Evolutionary conservation across 371 early-diverging fungal genomes (phyloP), one percentile per base, ranked within the genome.

Genomic region (Rhizopus delemar): DNA sequence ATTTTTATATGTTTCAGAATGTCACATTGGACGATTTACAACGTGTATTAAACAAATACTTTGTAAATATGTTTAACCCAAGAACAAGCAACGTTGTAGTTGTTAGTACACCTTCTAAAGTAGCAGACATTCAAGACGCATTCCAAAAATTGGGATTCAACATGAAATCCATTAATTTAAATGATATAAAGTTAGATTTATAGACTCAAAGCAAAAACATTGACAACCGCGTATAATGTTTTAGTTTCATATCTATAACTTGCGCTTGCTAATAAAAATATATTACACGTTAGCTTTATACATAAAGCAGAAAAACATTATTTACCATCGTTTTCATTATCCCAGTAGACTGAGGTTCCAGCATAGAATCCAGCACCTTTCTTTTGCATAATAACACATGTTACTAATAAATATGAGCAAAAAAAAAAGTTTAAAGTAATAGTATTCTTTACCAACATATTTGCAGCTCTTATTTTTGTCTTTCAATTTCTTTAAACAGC

Each of bases 331-430:
- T 75, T 82, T 39, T 83, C 71, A 56, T 80, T 83, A 58, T 91
- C 90, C 91, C 91, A 91, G 66, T 81, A 89, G 56, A 87, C 89
- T 8, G 86, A 82, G 33, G 85, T 86, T 13, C 88, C 88, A 29
- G 84, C 83, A 65, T 90, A 90, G 48, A 91, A 82, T 15, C 91
- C 91, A 45, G 87, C 88, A 16, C 91, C 88, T 55, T 81, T 89
- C 62, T 84, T 85, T 73, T 48, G 48, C 48, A 28, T 28, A 22
- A 48, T 29, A 12, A 48, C 29, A 29, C 48, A 48, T 8, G 48
- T 48, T 9, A 48, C 48, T 48, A 15, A 29, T n/a, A 29, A 29
- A 9, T 22, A 8, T 48, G 48, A 29, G 8, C 28, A 9, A 48
- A 12, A 29, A 48, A 29, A 48, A 22, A 48, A 29, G 8, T 7